These are phyloP conservation scores for Camellia lanceoleosa DNA, from an alignment of 148 eudicot species.

Conservation along the genomic window DNA sequence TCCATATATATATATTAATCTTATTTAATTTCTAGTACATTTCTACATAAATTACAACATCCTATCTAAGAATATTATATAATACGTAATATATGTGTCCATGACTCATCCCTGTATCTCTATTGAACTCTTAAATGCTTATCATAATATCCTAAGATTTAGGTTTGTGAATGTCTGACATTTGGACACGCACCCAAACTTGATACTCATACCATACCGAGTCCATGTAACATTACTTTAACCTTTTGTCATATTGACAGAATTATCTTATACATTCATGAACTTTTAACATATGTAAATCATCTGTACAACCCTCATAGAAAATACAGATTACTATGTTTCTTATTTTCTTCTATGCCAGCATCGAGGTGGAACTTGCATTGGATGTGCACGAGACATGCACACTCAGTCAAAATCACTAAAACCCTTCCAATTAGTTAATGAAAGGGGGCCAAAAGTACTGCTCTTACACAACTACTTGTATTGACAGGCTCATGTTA, in stretches of 20 bases:
- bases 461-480: conserved; percentile 15
- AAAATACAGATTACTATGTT: neutral
- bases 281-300: neutral
- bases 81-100: too few species aligned
- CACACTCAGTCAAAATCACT: neutral
- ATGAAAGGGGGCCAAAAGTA: neutral
- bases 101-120: too few species aligned
- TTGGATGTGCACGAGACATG: conserved; percentile 1
- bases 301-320: neutral
- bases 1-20: too few species aligned
- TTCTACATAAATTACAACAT: too few species aligned
- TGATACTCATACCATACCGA: too few species aligned
- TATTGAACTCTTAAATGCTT: too few species aligned
- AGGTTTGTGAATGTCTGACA: too few species aligned
- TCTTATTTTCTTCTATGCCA: neutral
- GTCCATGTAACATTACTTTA: too few species aligned
- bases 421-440: neutral
- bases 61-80: too few species aligned
- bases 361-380: neutral
- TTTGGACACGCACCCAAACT: too few species aligned
- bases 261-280: neutral
- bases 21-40: too few species aligned
- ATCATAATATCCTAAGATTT: too few species aligned
- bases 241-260: neutral
- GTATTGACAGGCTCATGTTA: conserved; percentile 77